A percentile compares a stretch with the other conserved stretches of the same genome.
phyloP scores from a whole-genome alignment of 2,329 filamentous ascomycete genomes.

The Epichloe brachyelytri region DNA sequence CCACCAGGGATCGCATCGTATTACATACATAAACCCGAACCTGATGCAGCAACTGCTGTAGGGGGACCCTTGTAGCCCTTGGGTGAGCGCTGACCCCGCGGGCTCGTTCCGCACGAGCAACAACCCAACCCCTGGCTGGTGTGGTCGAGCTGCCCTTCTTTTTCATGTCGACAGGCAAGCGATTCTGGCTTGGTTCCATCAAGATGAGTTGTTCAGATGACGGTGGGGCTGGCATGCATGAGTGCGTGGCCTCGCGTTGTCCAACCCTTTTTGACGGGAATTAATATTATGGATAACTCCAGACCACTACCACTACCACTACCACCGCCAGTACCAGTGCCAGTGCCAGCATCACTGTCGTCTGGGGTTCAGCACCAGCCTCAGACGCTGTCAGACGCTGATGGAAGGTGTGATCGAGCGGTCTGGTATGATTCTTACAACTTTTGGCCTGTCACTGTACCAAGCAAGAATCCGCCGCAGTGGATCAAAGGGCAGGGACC shows the following conservation, averaged over 20 bases:
- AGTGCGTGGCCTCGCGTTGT: constrained; percentile 18
- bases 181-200: not conserved
- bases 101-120: not conserved
- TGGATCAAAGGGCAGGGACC: too few species aligned
- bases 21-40: not conserved
- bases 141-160: not conserved
- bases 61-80: not conserved
- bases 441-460: too few species aligned
- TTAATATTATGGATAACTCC: too few species aligned
- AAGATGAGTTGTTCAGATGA: constrained; percentile 1
- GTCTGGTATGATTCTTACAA: too few species aligned
- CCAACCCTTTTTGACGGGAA: constrained; percentile 2
- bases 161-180: not conserved
- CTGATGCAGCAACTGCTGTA: not conserved
- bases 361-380: not conserved
- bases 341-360: not conserved
- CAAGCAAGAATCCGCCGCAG: too few species aligned
- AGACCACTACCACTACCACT: not conserved
- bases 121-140: not conserved
- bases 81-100: not conserved
- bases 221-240: constrained; percentile 14
- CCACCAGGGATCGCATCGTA: constrained; percentile 4
- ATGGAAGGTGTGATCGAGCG: not conserved
- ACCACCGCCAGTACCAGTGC: not conserved
- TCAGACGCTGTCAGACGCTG: not conserved